Base-by-base conservation (phyloP, 495 filamentous ascomycete genomes). In the Penicillium crystallinum region DNA sequence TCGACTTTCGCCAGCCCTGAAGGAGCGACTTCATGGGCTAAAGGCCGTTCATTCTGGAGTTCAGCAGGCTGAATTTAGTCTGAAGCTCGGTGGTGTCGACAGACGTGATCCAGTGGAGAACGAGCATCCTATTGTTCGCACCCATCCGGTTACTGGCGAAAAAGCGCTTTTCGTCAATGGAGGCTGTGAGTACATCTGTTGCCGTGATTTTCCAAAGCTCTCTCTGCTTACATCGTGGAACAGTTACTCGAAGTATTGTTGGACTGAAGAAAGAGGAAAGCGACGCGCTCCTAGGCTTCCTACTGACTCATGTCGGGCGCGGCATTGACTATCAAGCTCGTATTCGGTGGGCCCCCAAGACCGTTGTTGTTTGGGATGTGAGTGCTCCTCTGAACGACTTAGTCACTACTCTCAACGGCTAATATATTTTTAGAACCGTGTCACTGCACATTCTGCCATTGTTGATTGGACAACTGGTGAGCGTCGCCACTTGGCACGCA, bases 281-380 rank as follows among this genome's bases (percentile, higher is more conserved):
- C 34, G 85, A 93, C 46, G 75, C 71, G n/a, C 68, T 90, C 7
- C 72, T 93, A 46, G 85, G 84, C 53, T 93, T 93, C 71, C 69
- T 95, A 9, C 86, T 86, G 59, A 80, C 87, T 64, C 89, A 92
- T 64, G 80, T 91, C 39, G 81, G 81, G 3, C 81, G 76, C 21
- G 84, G 88, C 12, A 79, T 82, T 49, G 89, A 93, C 65, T 89
- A 88, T 68, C 90, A 95, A 54, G 79, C 78, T 9, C 79, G 89
- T 6, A 77, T 95, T 34, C 81, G 82, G 62, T 93, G 88, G 88
- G 78, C 81, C 33, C 75, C 80, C 5, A 77, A 79, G 25, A 91
- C 87, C 1, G 89, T 93, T 1, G 85, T 93, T 7, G 84, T 92
- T 6, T 91, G 87, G 87, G 88, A 92, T 73, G 75, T 76, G 66